phyloP scores from a whole-genome alignment of 306 rosid species.

The Fragaria nilgerrensis region DNA sequence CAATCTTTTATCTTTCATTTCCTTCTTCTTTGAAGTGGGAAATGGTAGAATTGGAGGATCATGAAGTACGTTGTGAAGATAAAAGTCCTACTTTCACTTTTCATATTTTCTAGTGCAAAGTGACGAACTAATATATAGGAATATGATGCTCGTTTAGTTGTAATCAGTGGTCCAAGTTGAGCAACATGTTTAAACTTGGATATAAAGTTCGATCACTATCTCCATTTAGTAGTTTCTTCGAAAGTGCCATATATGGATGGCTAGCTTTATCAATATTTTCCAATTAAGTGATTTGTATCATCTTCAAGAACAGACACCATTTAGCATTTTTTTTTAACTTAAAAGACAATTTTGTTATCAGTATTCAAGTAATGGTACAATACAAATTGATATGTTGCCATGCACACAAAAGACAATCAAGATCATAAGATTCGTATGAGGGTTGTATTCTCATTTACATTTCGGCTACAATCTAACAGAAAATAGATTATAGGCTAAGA shows the following conservation, averaged over 20 bases:
- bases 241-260: neutral
- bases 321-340: too few relatives aligned
- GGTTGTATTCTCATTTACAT: too few relatives aligned
- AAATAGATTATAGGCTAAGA: too few relatives aligned
- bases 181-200: neutral
- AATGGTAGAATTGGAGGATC: neutral
- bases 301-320: neutral
- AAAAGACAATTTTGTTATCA: too few relatives aligned
- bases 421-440: too few relatives aligned
- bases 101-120: neutral
- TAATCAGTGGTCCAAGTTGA: neutral
- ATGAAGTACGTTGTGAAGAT: neutral
- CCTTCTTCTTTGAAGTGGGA: neutral
- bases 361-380: too few relatives aligned
- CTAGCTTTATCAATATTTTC: too few relatives aligned
- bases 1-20: neutral
- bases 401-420: too few relatives aligned
- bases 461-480: too few relatives aligned
- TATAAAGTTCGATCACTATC: neutral
- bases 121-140: neutral
- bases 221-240: neutral
- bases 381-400: too few relatives aligned
- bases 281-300: neutral
- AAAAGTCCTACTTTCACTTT: neutral
- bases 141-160: neutral